phyloP scores from a whole-genome alignment of 1,284 basidiomycete genomes.

The Cutaneotrichosporon sp. region DNA sequence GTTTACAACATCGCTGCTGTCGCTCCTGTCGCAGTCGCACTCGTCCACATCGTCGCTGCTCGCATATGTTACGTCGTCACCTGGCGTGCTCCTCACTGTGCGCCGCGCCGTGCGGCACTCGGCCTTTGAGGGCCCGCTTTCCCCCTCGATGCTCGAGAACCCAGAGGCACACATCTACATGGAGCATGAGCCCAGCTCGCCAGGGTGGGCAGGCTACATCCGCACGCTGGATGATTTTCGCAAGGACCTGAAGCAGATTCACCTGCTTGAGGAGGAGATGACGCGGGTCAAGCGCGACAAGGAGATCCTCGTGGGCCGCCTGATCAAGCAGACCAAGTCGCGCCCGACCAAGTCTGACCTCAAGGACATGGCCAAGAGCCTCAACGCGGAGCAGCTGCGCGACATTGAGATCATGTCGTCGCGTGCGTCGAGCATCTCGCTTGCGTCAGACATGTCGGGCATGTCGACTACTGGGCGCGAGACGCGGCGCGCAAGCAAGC shows the following conservation, averaged over 20 bases:
- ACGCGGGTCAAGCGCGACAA: slow-evolving; percentile 45
- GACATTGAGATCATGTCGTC: slow-evolving; percentile 22
- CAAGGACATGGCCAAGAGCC: slow-evolving; percentile 31
- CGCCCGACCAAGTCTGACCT: slow-evolving; percentile 45
- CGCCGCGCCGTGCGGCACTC: slow-evolving; percentile 45
- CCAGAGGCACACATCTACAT: not conserved
- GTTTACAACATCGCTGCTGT: slow-evolving; percentile 43
- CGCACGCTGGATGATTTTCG: slow-evolving; percentile 43
- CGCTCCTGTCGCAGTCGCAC: slow-evolving; percentile 47
- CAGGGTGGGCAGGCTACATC: slow-evolving; percentile 46
- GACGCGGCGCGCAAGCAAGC: slow-evolving; percentile 40
- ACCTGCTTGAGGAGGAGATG: slow-evolving; percentile 47
- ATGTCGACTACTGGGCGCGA: slow-evolving; percentile 33
- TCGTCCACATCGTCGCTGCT: slow-evolving; percentile 47
- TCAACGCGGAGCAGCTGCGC: slow-evolving; percentile 3
- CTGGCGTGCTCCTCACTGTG: slow-evolving; percentile 43
- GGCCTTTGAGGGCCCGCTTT: slow-evolving; percentile 46
- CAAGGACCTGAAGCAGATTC: slow-evolving; percentile 48
- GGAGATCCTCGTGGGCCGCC: slow-evolving; percentile 45
- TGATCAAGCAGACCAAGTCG: slow-evolving; percentile 47
- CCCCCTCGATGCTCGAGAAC: slow-evolving; percentile 16
- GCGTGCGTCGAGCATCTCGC: slow-evolving; percentile 25
- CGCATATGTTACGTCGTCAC: slow-evolving; percentile 48
- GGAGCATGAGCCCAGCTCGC: slow-evolving; percentile 22
- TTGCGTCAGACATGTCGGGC: slow-evolving; percentile 26